Conservation (phyloP, 1,139 yeast genomes). For the Scheffersomyces stambukii region DNA sequence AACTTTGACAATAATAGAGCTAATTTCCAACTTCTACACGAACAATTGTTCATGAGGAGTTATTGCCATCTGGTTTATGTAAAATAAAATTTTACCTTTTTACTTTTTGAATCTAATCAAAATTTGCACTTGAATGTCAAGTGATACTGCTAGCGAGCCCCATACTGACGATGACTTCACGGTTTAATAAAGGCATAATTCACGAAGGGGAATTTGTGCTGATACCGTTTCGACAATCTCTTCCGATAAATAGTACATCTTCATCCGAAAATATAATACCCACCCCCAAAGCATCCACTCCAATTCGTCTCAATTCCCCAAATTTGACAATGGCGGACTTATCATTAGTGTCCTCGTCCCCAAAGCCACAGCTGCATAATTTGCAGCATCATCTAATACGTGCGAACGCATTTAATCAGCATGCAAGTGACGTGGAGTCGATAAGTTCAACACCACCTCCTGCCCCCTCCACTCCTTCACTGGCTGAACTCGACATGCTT, state of each 20-base stretch:
- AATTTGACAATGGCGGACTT: slow-evolving; percentile 10
- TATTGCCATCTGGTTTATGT: too few species aligned
- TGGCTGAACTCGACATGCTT: slow-evolving; percentile 4
- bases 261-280: slow-evolving; percentile 12
- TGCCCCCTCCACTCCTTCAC: slow-evolving; percentile 3
- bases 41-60: too few species aligned
- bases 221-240: slow-evolving; percentile 19
- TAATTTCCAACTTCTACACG: too few species aligned
- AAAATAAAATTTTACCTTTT: too few species aligned
- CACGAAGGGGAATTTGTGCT: slow-evolving; percentile 33
- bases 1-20: too few species aligned
- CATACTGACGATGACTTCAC: too few species aligned
- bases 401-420: slow-evolving; percentile 2
- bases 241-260: slow-evolving; percentile 26
- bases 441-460: slow-evolving; percentile 8
- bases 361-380: background rate
- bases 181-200: slow-evolving; percentile 5
- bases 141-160: too few species aligned
- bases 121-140: too few species aligned
- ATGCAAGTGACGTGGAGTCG: slow-evolving; percentile 7
- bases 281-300: slow-evolving; percentile 15
- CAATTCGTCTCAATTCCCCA: slow-evolving; percentile 20
- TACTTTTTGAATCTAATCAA: too few species aligned
- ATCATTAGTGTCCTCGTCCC: slow-evolving; percentile 2
- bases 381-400: background rate